phyloP scores from a whole-genome alignment of 2,329 filamentous ascomycete species.

The Fusarium tjaetaba region DNA sequence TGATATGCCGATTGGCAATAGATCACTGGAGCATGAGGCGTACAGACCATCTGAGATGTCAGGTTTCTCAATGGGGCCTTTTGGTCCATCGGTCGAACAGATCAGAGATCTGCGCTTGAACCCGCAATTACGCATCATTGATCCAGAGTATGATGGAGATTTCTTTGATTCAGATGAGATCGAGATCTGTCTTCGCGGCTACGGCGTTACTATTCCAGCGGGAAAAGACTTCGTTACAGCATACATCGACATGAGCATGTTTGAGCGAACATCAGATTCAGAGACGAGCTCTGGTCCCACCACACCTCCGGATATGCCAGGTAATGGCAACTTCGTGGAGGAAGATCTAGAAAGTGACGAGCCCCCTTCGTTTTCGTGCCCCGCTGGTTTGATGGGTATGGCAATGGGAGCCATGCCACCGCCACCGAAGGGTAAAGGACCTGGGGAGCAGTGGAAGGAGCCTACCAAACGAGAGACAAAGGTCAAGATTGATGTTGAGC shows the following conservation, averaged over 20 bases:
- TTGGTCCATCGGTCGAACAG: neutral
- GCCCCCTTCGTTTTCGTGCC: neutral
- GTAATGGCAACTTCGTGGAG: neutral
- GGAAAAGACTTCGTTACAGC: neutral
- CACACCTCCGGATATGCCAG: neutral
- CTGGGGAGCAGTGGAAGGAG: neutral
- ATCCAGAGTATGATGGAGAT: neutral
- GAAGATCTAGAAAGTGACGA: neutral
- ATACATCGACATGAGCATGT: slow-evolving; percentile 4
- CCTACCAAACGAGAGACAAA: neutral
- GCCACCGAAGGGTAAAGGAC: neutral
- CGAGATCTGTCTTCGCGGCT: slow-evolving; percentile 1
- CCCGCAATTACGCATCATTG: neutral
- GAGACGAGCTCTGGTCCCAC: neutral
- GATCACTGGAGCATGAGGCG: neutral
- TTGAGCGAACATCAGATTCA: neutral
- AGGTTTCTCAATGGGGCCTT: slow-evolving; percentile 4
- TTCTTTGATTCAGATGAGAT: slow-evolving; percentile 9
- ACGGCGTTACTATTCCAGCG: neutral
- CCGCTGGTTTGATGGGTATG: neutral
- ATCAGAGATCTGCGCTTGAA: neutral
- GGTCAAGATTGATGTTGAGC: neutral
- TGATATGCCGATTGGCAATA: neutral
- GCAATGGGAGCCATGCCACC: slow-evolving; percentile 1
- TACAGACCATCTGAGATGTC: slow-evolving; percentile 7